These are phyloP conservation scores for Populus hybrid DNA, from an alignment of 441 rosid species.

Conservation along the genomic window DNA sequence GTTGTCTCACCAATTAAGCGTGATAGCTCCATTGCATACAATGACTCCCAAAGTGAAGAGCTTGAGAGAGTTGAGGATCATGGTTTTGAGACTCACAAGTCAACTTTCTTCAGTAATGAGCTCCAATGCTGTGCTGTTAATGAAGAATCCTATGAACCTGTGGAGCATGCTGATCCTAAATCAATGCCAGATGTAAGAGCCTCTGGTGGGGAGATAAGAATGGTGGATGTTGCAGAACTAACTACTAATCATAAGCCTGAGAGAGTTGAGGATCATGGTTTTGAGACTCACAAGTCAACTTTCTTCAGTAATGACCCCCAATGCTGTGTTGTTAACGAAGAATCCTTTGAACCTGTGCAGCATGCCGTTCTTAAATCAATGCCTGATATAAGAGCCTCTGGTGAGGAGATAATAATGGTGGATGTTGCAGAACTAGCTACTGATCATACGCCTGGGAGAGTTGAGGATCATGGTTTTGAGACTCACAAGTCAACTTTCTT, in stretches of 20 bases:
- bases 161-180: conserved; percentile 20
- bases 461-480: conserved; percentile 6
- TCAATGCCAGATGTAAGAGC: conserved; percentile 20
- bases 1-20: conserved; percentile 16
- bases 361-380: conserved; percentile 16
- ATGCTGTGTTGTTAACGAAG: conserved; percentile 26
- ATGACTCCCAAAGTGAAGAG: conserved; percentile 21
- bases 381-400: conserved; percentile 25
- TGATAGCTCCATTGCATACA: neutral
- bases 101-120: conserved; percentile 9
- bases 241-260: conserved; percentile 4
- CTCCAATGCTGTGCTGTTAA: conserved; percentile 27
- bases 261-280: conserved; percentile 11
- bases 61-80: conserved; percentile 8
- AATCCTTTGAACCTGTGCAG: conserved; percentile 27
- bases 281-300: conserved; percentile 4
- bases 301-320: conserved; percentile 14
- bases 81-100: conserved; percentile 6
- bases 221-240: conserved; percentile 33
- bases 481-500: conserved; percentile 3
- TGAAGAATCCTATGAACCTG: conserved; percentile 27
- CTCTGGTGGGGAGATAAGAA: conserved; percentile 33
- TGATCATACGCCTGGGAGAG: conserved; percentile 2
- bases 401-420: conserved; percentile 30
- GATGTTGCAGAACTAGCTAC: conserved; percentile 31